Evolutionary conservation across 202 grass and related monocot species (phyloP).

Genomic region (Zoysia matrella): DNA sequence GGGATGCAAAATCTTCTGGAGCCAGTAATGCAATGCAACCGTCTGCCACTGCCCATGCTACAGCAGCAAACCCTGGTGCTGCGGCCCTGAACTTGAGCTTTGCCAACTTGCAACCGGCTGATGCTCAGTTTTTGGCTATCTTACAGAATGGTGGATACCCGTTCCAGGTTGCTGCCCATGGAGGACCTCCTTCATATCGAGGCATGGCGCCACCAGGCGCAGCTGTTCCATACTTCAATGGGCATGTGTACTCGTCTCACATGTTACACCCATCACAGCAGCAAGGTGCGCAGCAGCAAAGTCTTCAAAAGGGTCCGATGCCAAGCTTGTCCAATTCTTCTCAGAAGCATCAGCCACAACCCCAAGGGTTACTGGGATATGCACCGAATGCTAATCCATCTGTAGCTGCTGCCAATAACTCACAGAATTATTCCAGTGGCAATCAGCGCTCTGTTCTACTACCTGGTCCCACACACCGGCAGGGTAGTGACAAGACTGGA

Average conservation of each 20-base stretch:
- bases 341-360: constrained; percentile 82
- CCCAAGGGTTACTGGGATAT: constrained; percentile 61
- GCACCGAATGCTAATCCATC: constrained; percentile 46
- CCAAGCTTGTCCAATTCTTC: constrained; percentile 66
- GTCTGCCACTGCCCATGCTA: constrained; percentile 45
- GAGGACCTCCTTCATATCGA: constrained; percentile 72
- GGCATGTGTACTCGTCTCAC: constrained; percentile 73
- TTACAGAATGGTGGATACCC: constrained; percentile 79
- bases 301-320: constrained; percentile 56
- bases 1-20: constrained; percentile 60
- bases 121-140: constrained; percentile 85
- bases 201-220: constrained; percentile 62
- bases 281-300: constrained; percentile 65
- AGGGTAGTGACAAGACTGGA: constrained; percentile 58
- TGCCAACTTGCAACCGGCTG: constrained; percentile 56
- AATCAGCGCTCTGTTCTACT: constrained; percentile 63
- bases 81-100: constrained; percentile 89
- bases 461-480: constrained; percentile 52
- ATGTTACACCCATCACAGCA: constrained; percentile 88
- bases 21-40: constrained; percentile 41
- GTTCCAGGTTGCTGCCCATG: constrained; percentile 71
- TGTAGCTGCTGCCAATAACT: constrained; percentile 33
- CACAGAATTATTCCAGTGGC: constrained; percentile 50
- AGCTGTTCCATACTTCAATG: constrained; percentile 87
- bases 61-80: constrained; percentile 47